Base-by-base conservation (phyloP, 352 stramenopile genomes). In the Pythium coloratum region DNA sequence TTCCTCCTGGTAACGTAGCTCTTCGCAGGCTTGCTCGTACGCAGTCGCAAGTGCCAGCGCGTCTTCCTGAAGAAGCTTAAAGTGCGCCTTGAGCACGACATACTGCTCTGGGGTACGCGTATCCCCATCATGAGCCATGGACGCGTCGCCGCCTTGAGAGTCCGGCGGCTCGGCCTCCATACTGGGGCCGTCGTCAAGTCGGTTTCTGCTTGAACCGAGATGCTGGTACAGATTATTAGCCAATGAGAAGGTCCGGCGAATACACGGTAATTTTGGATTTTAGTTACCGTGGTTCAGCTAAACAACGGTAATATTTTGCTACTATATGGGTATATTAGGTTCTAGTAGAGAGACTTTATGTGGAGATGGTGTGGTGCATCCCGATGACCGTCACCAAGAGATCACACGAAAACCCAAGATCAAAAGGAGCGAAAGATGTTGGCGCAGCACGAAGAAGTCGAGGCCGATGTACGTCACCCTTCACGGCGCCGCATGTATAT, bases 381-480 rank as follows among this genome's bases (percentile, higher is more conserved):
- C 34, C n/a, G 30, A 44, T 33, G 24, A 24, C 32, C 24, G 18
- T 54, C 47, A 66, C 49, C 51, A 67, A 50, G 38, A 34, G 49
- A 47, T 55, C 55, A 50, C 20, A 36, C 26, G 44, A 7, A 50
- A 62, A 53, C 6, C 14, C 16, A 30, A 9, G 14, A 24, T 5
- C 6, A 64, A 34, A 53, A 53, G 59, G 28, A 64, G 47, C n/a
- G 47, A 69, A 30, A 68, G 26, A 94, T 94, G 86, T 70, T 94
- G 50, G 76, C 84, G 42, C 86, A 92, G 54, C 78, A 91, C 67
- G 80, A 94, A 68, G 86, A 92, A 88, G 82, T 91, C 30, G 84
- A 94, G 72, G 84, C 80, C 54, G 86, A 94, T 65, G 86, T 92
- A 73, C 64, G 84, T 84, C 3, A 24, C 57, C 40, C 28, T 30